Conservation (phyloP, 176 grass and related monocot genomes). For the Otatea glauca region DNA sequence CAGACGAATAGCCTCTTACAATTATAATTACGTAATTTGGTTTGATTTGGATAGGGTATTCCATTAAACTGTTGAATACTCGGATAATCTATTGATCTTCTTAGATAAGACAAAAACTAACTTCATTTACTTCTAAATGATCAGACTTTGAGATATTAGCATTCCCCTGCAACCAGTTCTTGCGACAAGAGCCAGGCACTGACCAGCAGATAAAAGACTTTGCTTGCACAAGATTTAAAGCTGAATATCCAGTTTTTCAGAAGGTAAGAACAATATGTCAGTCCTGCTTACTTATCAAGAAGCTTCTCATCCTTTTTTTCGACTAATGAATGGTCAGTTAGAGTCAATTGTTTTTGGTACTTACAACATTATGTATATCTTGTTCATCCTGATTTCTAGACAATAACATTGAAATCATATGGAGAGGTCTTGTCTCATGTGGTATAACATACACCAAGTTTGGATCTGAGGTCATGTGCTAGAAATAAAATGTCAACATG, state of each 20-base stretch:
- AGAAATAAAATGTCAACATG: slow-evolving; percentile 5
- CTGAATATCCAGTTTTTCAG: slow-evolving; percentile 91
- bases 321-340: not conserved
- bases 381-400: not conserved
- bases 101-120: slow-evolving; percentile 22
- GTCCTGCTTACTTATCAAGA: slow-evolving; percentile 9
- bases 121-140: slow-evolving; percentile 25
- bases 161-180: slow-evolving; percentile 97
- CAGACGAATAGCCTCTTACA: not conserved
- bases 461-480: not conserved
- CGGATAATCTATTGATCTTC: not conserved
- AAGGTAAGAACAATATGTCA: slow-evolving; percentile 62
- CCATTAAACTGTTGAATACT: not conserved
- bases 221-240: slow-evolving; percentile 91
- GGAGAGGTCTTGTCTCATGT: not conserved
- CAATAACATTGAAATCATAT: not conserved
- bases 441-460: not conserved
- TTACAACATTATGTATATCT: not conserved
- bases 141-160: slow-evolving; percentile 95
- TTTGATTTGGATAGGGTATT: not conserved
- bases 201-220: slow-evolving; percentile 73
- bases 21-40: not conserved
- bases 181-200: slow-evolving; percentile 76
- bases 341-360: not conserved
- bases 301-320: not conserved